Conservation (phyloP, 352 stramenopile species). For the Phytophthora pini region DNA sequence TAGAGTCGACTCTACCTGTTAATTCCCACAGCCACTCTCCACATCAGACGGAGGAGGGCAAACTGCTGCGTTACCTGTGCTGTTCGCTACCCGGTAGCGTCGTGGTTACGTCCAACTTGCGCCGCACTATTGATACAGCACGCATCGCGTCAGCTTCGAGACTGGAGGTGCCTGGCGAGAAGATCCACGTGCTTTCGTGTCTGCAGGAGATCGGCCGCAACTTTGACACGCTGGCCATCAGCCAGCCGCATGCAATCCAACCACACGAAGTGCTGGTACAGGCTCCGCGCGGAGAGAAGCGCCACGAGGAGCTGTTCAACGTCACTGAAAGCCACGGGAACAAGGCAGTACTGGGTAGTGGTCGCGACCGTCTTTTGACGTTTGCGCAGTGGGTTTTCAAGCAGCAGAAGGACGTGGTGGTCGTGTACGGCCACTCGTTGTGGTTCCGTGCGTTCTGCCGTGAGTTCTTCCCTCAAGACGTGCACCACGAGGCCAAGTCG, state of each 20-base stretch:
- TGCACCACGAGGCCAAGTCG: conserved; percentile 53
- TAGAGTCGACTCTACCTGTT: background rate
- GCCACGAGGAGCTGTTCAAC: conserved; percentile 75
- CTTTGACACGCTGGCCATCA: conserved; percentile 85
- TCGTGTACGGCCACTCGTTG: conserved; percentile 88
- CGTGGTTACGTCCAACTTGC: conserved; percentile 77
- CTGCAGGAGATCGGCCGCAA: conserved; percentile 89
- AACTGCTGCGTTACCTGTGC: conserved; percentile 57
- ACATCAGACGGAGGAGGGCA: conserved; percentile 25
- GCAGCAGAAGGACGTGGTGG: conserved; percentile 62
- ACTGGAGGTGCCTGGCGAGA: conserved; percentile 56
- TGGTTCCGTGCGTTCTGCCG: conserved; percentile 88
- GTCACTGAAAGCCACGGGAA: conserved; percentile 82
- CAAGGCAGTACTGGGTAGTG: conserved; percentile 72
- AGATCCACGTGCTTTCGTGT: conserved; percentile 83
- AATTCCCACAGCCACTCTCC: conserved; percentile 10
- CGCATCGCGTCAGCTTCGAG: conserved; percentile 74
- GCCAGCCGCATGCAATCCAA: conserved; percentile 49
- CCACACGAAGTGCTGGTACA: conserved; percentile 37
- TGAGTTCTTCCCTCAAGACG: conserved; percentile 67
- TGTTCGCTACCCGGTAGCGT: conserved; percentile 57
- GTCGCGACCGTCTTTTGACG: conserved; percentile 56
- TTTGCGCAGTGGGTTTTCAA: conserved; percentile 78
- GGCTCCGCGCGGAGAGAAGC: conserved; percentile 47
- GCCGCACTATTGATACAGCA: conserved; percentile 80